A percentile compares a stretch with the other conserved stretches of the same genome.
Conservation (phyloP, 2,329 filamentous ascomycete genomes). For the Exophiala mesophila region DNA sequence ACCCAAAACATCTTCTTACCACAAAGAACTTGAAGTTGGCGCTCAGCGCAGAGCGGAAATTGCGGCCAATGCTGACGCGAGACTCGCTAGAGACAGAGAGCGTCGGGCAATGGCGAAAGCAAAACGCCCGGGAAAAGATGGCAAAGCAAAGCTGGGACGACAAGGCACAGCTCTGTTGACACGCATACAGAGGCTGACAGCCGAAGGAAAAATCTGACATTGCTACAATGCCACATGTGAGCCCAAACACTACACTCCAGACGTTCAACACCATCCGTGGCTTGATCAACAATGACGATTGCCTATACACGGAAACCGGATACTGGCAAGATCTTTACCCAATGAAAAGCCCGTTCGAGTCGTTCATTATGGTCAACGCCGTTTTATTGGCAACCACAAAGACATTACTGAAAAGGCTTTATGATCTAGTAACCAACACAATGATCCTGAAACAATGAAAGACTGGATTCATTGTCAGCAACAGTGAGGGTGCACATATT, state of each 20-base stretch:
- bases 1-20: slow-evolving; percentile 49
- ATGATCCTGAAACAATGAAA: background rate
- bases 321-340: too few relatives aligned
- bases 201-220: slow-evolving; percentile 28
- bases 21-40: slow-evolving; percentile 65
- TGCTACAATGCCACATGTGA: too few relatives aligned
- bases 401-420: background rate
- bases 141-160: slow-evolving; percentile 72
- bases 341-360: too few relatives aligned
- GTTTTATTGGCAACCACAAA: background rate
- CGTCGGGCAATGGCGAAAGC: slow-evolving; percentile 60
- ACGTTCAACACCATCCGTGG: too few relatives aligned
- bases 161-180: slow-evolving; percentile 75
- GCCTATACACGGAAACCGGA: too few relatives aligned
- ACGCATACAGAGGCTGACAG: slow-evolving; percentile 69
- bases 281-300: too few relatives aligned
- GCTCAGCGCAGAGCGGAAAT: slow-evolving; percentile 54
- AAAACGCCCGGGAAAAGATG: slow-evolving; percentile 57
- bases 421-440: background rate
- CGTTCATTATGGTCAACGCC: too few relatives aligned
- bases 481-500: background rate
- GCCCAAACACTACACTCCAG: too few relatives aligned
- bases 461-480: background rate
- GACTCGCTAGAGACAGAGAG: slow-evolving; percentile 60
- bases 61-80: slow-evolving; percentile 49